Percentiles rank a stretch among this genome's conserved stretches.
Conservation (phyloP, 208 protist species). For the Herpetomonas samuelpessoai region DNA sequence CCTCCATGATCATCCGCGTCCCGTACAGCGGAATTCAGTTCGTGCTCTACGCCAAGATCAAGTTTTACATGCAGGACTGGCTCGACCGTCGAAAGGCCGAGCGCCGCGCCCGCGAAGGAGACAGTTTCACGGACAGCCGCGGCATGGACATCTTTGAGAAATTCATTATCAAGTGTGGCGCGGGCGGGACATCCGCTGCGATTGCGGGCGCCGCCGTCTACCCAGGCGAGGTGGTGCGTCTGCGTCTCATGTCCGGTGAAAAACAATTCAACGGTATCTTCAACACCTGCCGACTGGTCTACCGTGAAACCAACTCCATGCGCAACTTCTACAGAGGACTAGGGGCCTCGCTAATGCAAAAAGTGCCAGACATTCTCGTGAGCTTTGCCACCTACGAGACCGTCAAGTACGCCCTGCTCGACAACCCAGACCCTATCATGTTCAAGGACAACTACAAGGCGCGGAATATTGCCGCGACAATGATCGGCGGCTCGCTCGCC, state of each 20-base stretch:
- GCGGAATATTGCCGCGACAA: slow-evolving; percentile 52
- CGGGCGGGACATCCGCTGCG: slow-evolving; percentile 79
- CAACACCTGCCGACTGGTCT: slow-evolving; percentile 55
- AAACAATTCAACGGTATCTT: slow-evolving; percentile 60
- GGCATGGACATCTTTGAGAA: slow-evolving; percentile 43
- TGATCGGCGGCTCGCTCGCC: slow-evolving; percentile 58
- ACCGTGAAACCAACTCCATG: slow-evolving; percentile 69
- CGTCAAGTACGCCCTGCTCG: slow-evolving; percentile 74
- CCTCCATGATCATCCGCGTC: slow-evolving; percentile 86
- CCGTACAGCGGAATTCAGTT: slow-evolving; percentile 90
- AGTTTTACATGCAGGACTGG: slow-evolving; percentile 80
- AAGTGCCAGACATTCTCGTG: slow-evolving; percentile 84
- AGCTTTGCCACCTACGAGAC: slow-evolving; percentile 90
- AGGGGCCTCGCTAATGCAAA: slow-evolving; percentile 79
- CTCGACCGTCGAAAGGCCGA: slow-evolving; percentile 15
- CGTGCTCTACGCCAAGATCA: slow-evolving; percentile 70
- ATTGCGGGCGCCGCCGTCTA: slow-evolving; percentile 79
- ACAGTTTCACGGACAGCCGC: slow-evolving; percentile 1
- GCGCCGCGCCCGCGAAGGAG: not conserved
- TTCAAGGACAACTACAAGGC: slow-evolving; percentile 43
- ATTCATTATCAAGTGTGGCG: slow-evolving; percentile 86
- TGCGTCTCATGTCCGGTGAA: slow-evolving; percentile 87
- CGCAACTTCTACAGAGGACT: slow-evolving; percentile 87
- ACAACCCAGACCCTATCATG: slow-evolving; percentile 34
- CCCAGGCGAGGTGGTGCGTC: slow-evolving; percentile 85